phyloP scores from a whole-genome alignment of 495 filamentous ascomycete genomes.

The Lophiostoma macrostomum region DNA sequence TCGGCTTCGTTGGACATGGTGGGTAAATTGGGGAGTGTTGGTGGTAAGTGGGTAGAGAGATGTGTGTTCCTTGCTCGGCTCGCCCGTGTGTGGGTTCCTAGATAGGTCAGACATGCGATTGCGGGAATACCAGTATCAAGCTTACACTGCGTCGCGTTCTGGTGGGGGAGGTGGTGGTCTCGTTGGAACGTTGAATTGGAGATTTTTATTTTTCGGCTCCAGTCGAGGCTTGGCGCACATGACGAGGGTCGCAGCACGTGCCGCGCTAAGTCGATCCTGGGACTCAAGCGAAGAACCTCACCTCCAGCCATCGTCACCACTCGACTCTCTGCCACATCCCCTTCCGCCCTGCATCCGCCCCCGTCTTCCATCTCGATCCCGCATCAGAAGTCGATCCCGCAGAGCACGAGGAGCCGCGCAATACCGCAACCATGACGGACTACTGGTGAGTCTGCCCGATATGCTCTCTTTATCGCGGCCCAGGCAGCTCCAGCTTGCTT shows the following conservation, averaged over 20 bases:
- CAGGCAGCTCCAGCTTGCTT: conserved; percentile 35
- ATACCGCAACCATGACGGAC: conserved; percentile 57
- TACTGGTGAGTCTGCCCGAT: conserved; percentile 57
- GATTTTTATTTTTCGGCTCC: no score
- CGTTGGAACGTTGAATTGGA: background rate
- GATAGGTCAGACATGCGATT: background rate
- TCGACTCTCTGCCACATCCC: conserved; percentile 11
- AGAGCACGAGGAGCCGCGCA: background rate
- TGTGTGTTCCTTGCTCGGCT: conserved; percentile 27
- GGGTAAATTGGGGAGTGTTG: background rate
- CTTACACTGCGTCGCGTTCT: conserved; percentile 25
- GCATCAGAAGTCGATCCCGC: conserved; percentile 11
- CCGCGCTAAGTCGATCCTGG: conserved; percentile 1
- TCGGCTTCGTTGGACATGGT: conserved; percentile 23
- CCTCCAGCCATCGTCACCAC: conserved; percentile 26
- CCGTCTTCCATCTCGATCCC: conserved; percentile 11
- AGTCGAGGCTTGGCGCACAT: no score
- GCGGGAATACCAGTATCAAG: no score
- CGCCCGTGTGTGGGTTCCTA: conserved; percentile 29
- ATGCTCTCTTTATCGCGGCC: conserved; percentile 33
- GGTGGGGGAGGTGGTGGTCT: conserved; percentile 9
- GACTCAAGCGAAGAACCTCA: conserved; percentile 9
- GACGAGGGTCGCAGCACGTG: conserved; percentile 11
- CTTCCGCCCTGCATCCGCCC: conserved; percentile 13
- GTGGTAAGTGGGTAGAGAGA: background rate